Percentiles rank a stretch among this genome's conserved stretches.
These are phyloP conservation scores for Fusarium tuaranense DNA, from an alignment of 2,329 filamentous ascomycete species.

Conservation along the genomic window DNA sequence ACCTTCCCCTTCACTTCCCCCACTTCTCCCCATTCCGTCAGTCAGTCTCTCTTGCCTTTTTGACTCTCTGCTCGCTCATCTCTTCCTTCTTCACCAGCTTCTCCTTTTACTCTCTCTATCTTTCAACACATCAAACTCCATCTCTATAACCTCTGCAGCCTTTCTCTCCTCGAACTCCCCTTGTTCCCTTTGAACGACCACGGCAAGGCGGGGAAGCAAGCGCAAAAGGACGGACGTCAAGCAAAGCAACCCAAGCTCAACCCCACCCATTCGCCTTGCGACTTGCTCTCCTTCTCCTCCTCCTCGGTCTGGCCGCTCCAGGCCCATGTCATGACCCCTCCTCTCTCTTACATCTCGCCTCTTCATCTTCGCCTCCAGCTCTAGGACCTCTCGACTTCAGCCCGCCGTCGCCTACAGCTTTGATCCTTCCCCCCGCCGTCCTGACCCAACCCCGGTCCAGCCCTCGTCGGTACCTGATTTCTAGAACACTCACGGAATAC, in stretches of 20 bases:
- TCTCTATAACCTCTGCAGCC: conserved; percentile 8
- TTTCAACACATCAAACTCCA: conserved; percentile 1
- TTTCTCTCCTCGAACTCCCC: conserved; percentile 7
- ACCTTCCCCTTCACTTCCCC: conserved; percentile 10
- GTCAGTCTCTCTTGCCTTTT: conserved; percentile 14
- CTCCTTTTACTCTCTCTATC: conserved; percentile 7
- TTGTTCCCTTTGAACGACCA: conserved; percentile 18
- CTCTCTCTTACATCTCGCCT: conserved; percentile 9
- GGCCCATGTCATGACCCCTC: conserved; percentile 37
- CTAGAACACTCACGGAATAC: conserved; percentile 23
- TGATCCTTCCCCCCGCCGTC: conserved; percentile 1
- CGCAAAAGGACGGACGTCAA: conserved; percentile 13
- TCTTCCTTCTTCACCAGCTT: conserved; percentile 19
- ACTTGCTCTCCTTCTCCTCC: conserved; percentile 21
- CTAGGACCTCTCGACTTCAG: conserved; percentile 13
- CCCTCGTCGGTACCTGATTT: conserved; percentile 11
- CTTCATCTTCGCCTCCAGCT: conserved; percentile 30
- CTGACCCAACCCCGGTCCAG: conserved; percentile 11
- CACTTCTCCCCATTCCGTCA: conserved; percentile 41
- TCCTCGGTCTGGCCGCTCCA: conserved; percentile 18
- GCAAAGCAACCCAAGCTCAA: conserved; percentile 23
- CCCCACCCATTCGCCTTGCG: conserved; percentile 35
- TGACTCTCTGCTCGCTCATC: conserved; percentile 17
- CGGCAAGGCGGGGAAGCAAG: conserved; percentile 36
- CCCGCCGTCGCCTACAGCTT: background rate